phyloP scores from a whole-genome alignment of 768 basidiomycete species.

The Collybiopsis luxurians region DNA sequence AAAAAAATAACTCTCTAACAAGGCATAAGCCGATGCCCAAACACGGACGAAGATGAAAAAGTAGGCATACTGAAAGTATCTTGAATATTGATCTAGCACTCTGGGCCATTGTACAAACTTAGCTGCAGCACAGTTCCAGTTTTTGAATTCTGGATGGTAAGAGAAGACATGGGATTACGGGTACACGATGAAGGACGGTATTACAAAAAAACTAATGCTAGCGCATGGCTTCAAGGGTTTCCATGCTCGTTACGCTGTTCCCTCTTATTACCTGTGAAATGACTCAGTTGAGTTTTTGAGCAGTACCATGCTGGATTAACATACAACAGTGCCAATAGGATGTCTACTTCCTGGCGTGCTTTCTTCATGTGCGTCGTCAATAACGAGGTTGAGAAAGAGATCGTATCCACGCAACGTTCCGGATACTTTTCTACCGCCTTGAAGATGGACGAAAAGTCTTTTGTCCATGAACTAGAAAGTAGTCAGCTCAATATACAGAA shows the following conservation, averaged over 20 bases:
- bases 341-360: constrained; percentile 85
- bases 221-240: constrained; percentile 68
- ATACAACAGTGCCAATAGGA: constrained; percentile 88
- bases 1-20: too few relatives aligned
- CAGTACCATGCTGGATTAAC: constrained; percentile 26
- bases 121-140: too few relatives aligned
- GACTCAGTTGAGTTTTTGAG: constrained; percentile 5
- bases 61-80: too few relatives aligned
- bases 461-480: constrained; percentile 93
- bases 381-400: constrained; percentile 96
- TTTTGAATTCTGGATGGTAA: too few relatives aligned
- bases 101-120: too few relatives aligned
- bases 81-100: too few relatives aligned
- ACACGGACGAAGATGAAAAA: too few relatives aligned
- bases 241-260: constrained; percentile 96
- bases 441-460: constrained; percentile 89
- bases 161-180: too few relatives aligned
- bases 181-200: too few relatives aligned
- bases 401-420: constrained; percentile 96
- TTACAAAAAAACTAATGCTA: constrained; percentile 12
- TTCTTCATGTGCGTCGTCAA: constrained; percentile 95
- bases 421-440: constrained; percentile 94
- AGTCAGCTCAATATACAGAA: neutral
- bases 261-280: constrained; percentile 83
- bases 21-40: too few relatives aligned